Evolutionary conservation across 805 yeast species (phyloP), one percentile per base, ranked within the genome.

Genomic region (Suhomyces sp.): DNA sequence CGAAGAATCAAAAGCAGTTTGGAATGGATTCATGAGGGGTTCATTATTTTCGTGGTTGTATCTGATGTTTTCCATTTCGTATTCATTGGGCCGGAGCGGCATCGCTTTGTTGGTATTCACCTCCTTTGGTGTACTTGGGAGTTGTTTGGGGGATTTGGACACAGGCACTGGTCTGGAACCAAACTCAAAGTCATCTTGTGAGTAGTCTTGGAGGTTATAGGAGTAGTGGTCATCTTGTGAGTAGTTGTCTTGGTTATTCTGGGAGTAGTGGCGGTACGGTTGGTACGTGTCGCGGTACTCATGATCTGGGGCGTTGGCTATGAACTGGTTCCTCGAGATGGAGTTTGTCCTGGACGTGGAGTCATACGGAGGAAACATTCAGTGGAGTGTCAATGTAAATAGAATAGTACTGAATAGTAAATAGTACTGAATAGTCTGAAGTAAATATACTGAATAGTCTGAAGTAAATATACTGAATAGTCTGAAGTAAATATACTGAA

Each of bases 291-390:
- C 19, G 19, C 19, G 19, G 41, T 45, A 40, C 49, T 23, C 17
- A 48, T 47, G 27, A 47, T 52, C 17, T 55, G 13, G 57, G 52
- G 17, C 53, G 46, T 62, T 60, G n/a, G 57, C 48, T 54, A 62
- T 50, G 49, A 64, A 64, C 52, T 63, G 65, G 36, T 29, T 26
- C 12, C 47, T 45, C 38, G 17, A 45, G 13, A 17, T 46, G 22
- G 48, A 15, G 6, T 7, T 23, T 19, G 33, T 27, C 19, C n/a
- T 23, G 4, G 12, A 19, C 6, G 23, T 12, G 2, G 48, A 22
- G 31, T 46, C 42, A 22, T 46, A 46, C 4, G 42, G 48, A 7
- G 48, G 42, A 35, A 46, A 40, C 45, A 38, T n/a, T n/a, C n/a
- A n/a, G n/a, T n/a, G n/a, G n/a, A n/a, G n/a, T n/a, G n/a, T n/a